These are phyloP conservation scores for Tetrapisispora pingtungensis DNA, from an alignment of 805 yeast species.

Conservation along the genomic window DNA sequence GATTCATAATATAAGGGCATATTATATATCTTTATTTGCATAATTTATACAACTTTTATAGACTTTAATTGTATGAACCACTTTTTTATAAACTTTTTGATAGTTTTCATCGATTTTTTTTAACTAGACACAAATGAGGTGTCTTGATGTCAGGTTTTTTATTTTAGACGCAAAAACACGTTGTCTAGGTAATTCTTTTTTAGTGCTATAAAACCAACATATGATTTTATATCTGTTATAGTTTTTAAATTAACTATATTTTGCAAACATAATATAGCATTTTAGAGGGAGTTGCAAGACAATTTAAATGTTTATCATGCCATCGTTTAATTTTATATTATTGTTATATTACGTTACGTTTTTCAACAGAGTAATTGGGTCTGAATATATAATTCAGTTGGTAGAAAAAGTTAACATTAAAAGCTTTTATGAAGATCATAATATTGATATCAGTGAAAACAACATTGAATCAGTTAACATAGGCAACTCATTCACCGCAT, in stretches of 20 bases:
- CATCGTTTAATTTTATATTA: neutral
- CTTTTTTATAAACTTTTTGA: too few species aligned
- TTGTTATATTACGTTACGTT: neutral
- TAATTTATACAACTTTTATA: neutral
- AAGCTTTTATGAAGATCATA: constrained; percentile 11
- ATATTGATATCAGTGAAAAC: constrained; percentile 5
- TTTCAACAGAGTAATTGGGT: neutral
- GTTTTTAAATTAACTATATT: too few species aligned
- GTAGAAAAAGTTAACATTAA: constrained; percentile 12
- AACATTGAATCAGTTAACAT: constrained; percentile 19
- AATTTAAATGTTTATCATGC: neutral
- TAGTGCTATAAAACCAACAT: too few species aligned
- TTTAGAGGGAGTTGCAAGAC: too few species aligned
- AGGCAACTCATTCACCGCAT: constrained; percentile 26
- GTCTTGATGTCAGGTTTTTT: too few species aligned
- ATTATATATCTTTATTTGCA: neutral
- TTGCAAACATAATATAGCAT: too few species aligned
- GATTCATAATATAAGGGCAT: too few species aligned
- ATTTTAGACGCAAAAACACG: too few species aligned
- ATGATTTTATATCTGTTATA: too few species aligned
- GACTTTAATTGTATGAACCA: neutral
- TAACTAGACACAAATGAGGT: too few species aligned
- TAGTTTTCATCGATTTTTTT: too few species aligned
- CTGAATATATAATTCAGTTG: constrained; percentile 23
- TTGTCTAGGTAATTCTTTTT: too few species aligned